Conservation (phyloP, 129 eudicot species). For the Sambucus nigra region DNA sequence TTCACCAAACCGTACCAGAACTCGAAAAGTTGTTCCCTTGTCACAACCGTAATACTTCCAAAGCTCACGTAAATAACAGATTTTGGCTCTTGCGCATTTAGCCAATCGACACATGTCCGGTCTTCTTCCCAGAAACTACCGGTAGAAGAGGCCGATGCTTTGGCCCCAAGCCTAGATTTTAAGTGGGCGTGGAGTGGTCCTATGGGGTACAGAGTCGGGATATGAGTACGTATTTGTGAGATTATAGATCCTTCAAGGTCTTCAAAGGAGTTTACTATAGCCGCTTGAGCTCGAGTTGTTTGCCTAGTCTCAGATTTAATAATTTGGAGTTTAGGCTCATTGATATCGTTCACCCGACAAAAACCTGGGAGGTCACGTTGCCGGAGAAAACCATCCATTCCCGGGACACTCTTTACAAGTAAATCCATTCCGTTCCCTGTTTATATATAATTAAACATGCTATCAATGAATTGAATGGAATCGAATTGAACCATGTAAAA, state of each 20-base stretch:
- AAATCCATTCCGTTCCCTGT: conserved; percentile 18
- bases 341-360: conserved; percentile 12
- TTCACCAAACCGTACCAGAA: conserved; percentile 15
- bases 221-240: conserved; percentile 13
- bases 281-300: conserved; percentile 9
- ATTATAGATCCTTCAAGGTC: conserved; percentile 20
- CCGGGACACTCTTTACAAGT: conserved; percentile 19
- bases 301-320: conserved; percentile 9
- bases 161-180: neutral
- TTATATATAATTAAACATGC: neutral
- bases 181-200: conserved; percentile 22
- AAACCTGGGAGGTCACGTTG: conserved; percentile 18
- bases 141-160: neutral
- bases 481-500: neutral
- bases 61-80: conserved; percentile 25
- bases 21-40: conserved; percentile 15
- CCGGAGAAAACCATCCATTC: conserved; percentile 16
- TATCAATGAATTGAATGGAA: neutral
- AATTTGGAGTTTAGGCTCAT: conserved; percentile 7
- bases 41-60: conserved; percentile 15
- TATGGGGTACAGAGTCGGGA: conserved; percentile 18
- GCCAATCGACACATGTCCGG: conserved; percentile 19
- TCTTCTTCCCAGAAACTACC: conserved; percentile 25
- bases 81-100: conserved; percentile 11
- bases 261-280: conserved; percentile 22